Base-by-base conservation (phyloP, 345 rosid genomes). In the Salix brachista region DNA sequence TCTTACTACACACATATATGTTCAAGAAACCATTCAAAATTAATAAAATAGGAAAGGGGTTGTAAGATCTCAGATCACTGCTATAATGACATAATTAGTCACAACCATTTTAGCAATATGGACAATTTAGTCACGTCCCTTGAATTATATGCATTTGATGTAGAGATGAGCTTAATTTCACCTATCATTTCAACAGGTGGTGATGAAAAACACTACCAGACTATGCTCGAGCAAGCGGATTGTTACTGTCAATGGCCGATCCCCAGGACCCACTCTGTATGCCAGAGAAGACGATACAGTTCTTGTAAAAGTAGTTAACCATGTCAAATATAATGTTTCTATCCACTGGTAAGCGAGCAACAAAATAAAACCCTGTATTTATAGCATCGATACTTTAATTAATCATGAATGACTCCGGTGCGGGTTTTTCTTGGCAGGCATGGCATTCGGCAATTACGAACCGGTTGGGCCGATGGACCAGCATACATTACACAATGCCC, bases 401-500 rank as follows among this genome's bases (percentile, higher is more conserved):
- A 1, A 58, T 4, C 64, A 10, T 23, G 28, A 58, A 10, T 58
- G 64, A 23, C 10, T 58, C 28, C 0, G 62, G 10, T 58, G 14
- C 6, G 1, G 28, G 1, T 58, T 4, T 9, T 10, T n/a, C 28
- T 12, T 23, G 64, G 28, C 77, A 92, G 97, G 97, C 97, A 92
- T 76, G 97, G 97, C 21, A 75, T 92, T 13, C 82, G 91, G 56
- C 97, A 92, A 23, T 64, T 88, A 71, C 80, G 94, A 42, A 92
- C 90, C 4, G 97, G 97, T 12, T 92, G 97, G 97, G 87, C 94
- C 0, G 97, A 92, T 79, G 95, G 97, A 64, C 95, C 94, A 8
- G 92, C 97, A 5, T 91, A 84, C 74, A 90, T 91, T 67, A 92
- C 97, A 23, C 96, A 92, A 50, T 92, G 96, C 66, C 97, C 96